Percentiles rank a stretch among this genome's conserved stretches.
These are phyloP conservation scores for Aureobasidium lini DNA, from an alignment of 2,329 filamentous ascomycete genomes.

Conservation along the genomic window DNA sequence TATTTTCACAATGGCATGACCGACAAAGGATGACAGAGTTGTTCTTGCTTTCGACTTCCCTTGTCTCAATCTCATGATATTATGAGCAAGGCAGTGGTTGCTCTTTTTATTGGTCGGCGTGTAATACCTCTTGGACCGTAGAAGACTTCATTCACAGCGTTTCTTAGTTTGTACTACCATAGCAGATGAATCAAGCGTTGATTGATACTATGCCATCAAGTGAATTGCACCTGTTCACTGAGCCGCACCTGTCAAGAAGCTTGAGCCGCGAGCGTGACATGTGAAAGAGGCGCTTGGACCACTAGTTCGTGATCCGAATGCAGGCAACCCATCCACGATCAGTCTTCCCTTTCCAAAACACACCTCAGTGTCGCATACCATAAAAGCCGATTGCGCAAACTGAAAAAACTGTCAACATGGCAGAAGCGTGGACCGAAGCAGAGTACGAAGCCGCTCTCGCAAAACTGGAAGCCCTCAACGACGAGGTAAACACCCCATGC, in stretches of 20 bases:
- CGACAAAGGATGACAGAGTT: neutral
- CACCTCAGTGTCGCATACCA: neutral
- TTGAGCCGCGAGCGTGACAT: neutral
- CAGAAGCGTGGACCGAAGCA: conserved; percentile 31
- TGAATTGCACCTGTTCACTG: too few species aligned
- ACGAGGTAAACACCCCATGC: conserved; percentile 27
- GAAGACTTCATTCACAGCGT: neutral
- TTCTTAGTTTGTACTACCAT: neutral
- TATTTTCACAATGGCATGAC: neutral
- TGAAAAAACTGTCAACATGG: neutral
- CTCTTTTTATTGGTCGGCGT: too few species aligned
- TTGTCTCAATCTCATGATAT: neutral
- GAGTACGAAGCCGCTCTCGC: conserved; percentile 36
- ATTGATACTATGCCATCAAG: neutral
- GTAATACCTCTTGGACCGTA: neutral
- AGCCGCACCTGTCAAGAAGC: neutral
- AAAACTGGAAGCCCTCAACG: conserved; percentile 37
- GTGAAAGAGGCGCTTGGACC: conserved; percentile 6
- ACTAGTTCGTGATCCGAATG: neutral
- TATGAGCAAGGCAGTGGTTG: too few species aligned
- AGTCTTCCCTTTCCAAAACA: neutral
- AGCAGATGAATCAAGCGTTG: neutral
- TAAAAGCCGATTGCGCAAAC: neutral
- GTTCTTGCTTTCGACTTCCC: neutral
- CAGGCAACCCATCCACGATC: neutral